Base-by-base conservation (phyloP, 345 rosid species). In the Microcos paniculata region DNA sequence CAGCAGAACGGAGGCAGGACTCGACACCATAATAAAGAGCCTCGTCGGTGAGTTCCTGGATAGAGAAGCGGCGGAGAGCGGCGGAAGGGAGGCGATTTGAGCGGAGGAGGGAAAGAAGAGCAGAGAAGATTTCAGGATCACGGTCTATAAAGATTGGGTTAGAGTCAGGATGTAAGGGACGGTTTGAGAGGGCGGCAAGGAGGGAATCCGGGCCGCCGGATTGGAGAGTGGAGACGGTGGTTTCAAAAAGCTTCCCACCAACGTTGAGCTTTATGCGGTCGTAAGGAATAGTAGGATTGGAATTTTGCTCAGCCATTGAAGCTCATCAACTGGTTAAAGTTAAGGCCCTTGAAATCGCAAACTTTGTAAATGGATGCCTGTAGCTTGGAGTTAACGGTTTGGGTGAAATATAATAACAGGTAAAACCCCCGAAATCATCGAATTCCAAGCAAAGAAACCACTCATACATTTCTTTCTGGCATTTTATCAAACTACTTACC, bases 71-170 rank as follows among this genome's bases (percentile, higher is more conserved):
- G 42, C 62, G 48, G 15, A 74, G 70, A 72, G 90, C 85, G 40
- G 87, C 79, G 64, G 99, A 87, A 15, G 96, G 97, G 35, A 93
- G 88, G 49, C 86, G 85, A 58, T 82, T 80, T 26, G 97, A 84
- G 14, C 99, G 96, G 79, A 95, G 92, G 49, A 95, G 89, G 53
- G 87, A 87, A 73, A 95, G 96, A 56, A 95, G 85, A 57, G 85
- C 90, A 40, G 99, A 85, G 90, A 95, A 95, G 40, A 96, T 82
- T 61, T 93, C 94, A 12, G 99, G 97, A 75, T 96, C 99, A 3
- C 99, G 98, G 81, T 96, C 99, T 56, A 93, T 87, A 83, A 95
- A 95, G 42, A 93, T 80, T 0, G 97, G 91, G 16, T 21, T 42
- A 13, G 82, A 80, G 23, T 82, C 87, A 21, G 72, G 76, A 24